A percentile compares a stretch with the other conserved stretches of the same genome.
Evolutionary conservation across 2,329 filamentous ascomycete species (phyloP).

Genomic region (Talaromyces verruculosus): DNA sequence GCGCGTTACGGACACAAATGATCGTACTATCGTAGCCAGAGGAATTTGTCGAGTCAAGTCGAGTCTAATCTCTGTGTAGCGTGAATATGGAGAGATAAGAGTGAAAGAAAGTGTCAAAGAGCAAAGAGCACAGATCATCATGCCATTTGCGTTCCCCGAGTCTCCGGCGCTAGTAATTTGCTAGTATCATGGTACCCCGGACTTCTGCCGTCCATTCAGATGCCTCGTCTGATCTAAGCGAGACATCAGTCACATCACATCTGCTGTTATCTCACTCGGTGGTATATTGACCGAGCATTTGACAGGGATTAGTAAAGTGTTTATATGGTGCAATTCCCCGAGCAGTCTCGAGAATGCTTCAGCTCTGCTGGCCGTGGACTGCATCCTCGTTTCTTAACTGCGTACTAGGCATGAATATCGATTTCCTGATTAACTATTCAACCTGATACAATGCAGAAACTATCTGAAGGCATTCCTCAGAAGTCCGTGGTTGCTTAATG

Average conservation of each 20-base stretch:
- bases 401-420: background rate
- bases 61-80: background rate
- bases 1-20: background rate
- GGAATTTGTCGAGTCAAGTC: background rate
- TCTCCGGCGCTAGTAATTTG: constrained; percentile 14
- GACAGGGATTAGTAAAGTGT: background rate
- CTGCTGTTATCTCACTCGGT: background rate
- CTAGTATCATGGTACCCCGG: constrained; percentile 11
- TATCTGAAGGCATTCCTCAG: background rate
- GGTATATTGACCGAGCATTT: background rate
- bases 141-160: constrained; percentile 2
- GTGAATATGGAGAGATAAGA: background rate
- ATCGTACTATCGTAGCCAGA: background rate
- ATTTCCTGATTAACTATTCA: background rate
- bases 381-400: background rate
- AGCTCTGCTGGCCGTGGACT: background rate
- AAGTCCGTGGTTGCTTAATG: background rate
- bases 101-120: background rate
- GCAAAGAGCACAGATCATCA: constrained; percentile 4
- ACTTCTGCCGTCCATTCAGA: constrained; percentile 13
- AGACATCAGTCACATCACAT: background rate
- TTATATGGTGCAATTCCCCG: background rate
- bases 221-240: background rate
- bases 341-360: background rate
- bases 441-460: background rate